Conservation (phyloP, 1,284 basidiomycete genomes). For the Lentinula novae-zelandiae region DNA sequence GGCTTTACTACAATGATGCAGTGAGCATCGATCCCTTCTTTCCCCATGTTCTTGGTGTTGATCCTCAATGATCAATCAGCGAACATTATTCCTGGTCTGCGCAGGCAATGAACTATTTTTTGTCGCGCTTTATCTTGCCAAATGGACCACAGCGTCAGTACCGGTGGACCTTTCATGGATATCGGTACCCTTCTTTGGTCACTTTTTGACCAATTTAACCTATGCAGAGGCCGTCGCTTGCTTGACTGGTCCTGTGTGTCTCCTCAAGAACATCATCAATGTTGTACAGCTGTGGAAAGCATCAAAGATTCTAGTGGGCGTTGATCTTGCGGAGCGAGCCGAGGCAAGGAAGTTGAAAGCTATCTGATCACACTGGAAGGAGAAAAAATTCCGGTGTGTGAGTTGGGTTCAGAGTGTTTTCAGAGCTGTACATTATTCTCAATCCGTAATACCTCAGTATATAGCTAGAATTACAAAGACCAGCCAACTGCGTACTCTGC, state of each 20-base stretch:
- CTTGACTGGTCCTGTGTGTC: constrained; percentile 69
- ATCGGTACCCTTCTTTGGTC: constrained; percentile 19
- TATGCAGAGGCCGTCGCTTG: constrained; percentile 79
- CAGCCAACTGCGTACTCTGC: neutral
- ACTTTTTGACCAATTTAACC: constrained; percentile 40
- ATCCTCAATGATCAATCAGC: constrained; percentile 35
- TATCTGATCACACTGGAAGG: neutral
- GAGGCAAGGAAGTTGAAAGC: constrained; percentile 52
- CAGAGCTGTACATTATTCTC: neutral
- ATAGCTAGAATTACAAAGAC: neutral
- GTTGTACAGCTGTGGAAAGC: constrained; percentile 99
- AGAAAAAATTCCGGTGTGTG: too few species aligned
- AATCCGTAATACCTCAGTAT: neutral
- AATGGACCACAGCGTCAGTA: constrained; percentile 74
- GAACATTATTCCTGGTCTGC: constrained; percentile 89
- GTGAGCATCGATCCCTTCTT: constrained; percentile 42
- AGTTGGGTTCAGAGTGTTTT: neutral
- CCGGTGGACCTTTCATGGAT: constrained; percentile 17
- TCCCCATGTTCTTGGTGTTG: neutral
- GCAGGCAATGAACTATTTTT: constrained; percentile 98
- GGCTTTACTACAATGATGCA: constrained; percentile 92
- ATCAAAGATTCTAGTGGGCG: constrained; percentile 89
- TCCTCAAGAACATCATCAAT: constrained; percentile 92
- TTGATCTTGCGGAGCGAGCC: constrained; percentile 82
- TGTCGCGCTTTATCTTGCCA: constrained; percentile 93